Evolutionary conservation across 768 basidiomycete species (phyloP), one percentile per base, ranked within the genome.

Genomic region (Tylopilus vinaceipallidus): DNA sequence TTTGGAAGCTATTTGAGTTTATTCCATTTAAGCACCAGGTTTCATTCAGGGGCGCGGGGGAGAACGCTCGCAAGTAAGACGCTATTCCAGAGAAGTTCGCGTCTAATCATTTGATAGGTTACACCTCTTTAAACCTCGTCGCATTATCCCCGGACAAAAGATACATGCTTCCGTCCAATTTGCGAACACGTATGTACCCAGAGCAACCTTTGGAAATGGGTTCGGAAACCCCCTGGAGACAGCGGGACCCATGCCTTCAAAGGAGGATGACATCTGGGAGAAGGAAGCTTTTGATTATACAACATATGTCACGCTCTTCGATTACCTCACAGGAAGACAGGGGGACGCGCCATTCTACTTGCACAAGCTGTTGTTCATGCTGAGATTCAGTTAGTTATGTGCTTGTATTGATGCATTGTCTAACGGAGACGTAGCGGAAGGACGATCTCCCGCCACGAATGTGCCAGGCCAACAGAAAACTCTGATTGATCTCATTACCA

Each of bases 101-200:
- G 6, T 10, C 40, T 43, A 30, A 54, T 37, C 3, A 4, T 6
- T 14, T 10, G 10, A 4, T 33, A 58, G 55, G 38, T 38, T 32
- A 24, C 57, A 59, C 40, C 49, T 53, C 24, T 45, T 50, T 24
- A 20, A 47, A 22, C 49, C 57, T 45, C 57, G 57, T 33, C 57
- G 57, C 13, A 42, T 42, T 3, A 29, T 42, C 19, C 40, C 40
- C n/a, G 40, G 40, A 27, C 40, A 42, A 27, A 42, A 54, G 40
- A 52, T 59, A 27, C 58, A 59, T 19, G 58, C 56, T n/a, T 59
- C 58, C 3, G 50, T 59, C 22, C 49, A 57, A 32, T 59, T 53
- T 22, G 57, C 55, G 12, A 59, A 59, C 30, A 51, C 49, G 0
- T 59, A 59, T 30, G 35, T 56, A 33, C 57, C 55, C 14, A 56